Evolutionary conservation across 2,329 filamentous ascomycete species (phyloP).

Genomic region (Passalora sequoiae): DNA sequence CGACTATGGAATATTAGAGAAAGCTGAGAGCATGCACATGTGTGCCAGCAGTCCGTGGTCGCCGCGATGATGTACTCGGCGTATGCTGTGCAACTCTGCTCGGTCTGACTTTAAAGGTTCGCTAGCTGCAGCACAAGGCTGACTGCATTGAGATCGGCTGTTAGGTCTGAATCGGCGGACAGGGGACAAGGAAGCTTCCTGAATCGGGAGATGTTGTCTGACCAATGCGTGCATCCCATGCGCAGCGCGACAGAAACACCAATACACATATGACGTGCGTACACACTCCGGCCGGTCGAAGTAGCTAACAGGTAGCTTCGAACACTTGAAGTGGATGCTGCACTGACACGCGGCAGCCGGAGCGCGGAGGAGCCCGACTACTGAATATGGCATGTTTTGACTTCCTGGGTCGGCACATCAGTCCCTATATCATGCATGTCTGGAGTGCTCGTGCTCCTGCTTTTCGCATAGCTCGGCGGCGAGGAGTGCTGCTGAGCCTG

Average conservation of each 20-base stretch:
- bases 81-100: neutral
- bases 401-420: neutral
- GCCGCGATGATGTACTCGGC: neutral
- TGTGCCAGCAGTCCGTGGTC: neutral
- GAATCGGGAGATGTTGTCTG: too few relatives aligned
- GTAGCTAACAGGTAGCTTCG: too few relatives aligned
- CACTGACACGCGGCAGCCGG: neutral
- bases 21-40: too few relatives aligned
- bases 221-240: too few relatives aligned
- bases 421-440: neutral
- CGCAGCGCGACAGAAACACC: too few relatives aligned
- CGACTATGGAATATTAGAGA: neutral
- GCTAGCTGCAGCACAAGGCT: slow-evolving; percentile 1
- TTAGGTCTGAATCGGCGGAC: too few relatives aligned
- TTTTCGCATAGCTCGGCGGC: too few relatives aligned
- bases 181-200: neutral
- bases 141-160: neutral
- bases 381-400: neutral
- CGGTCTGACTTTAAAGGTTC: neutral
- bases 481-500: too few relatives aligned
- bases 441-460: neutral
- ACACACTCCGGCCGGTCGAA: too few relatives aligned
- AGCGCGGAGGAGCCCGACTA: neutral
- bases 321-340: too few relatives aligned
- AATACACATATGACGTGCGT: too few relatives aligned